Conservation (phyloP, 2,329 filamentous ascomycete species). For the Aspergillus proliferans region DNA sequence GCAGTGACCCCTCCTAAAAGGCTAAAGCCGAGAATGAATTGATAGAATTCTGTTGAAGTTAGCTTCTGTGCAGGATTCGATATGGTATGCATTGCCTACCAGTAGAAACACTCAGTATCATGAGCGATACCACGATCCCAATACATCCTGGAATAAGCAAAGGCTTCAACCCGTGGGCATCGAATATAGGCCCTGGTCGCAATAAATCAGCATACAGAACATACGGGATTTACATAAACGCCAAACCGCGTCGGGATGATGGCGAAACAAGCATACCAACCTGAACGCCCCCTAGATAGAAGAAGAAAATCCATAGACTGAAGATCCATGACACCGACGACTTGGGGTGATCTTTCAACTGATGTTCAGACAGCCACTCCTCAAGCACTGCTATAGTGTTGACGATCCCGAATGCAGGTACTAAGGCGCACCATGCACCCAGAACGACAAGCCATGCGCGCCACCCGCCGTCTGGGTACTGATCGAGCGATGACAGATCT, state of each 20-base stretch:
- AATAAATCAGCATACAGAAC: not conserved
- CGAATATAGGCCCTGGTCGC: conserved; percentile 25
- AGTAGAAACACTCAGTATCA: conserved; percentile 7
- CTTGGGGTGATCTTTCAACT: conserved; percentile 23
- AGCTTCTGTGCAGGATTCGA: not conserved
- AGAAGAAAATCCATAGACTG: conserved; percentile 26
- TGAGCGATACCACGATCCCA: conserved; percentile 9
- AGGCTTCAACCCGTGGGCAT: conserved; percentile 22
- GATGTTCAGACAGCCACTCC: conserved; percentile 24
- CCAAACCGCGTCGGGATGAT: not conserved
- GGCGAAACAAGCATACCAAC: conserved; percentile 14
- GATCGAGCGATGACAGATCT: not conserved
- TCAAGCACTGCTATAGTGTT: conserved; percentile 29
- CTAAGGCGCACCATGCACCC: conserved; percentile 30
- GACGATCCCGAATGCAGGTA: conserved; percentile 30
- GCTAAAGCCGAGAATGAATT: conserved; percentile 18
- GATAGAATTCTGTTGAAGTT: conserved; percentile 8
- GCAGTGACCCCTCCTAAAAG: conserved; percentile 15
- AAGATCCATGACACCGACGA: conserved; percentile 32
- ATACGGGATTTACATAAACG: not conserved
- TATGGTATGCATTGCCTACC: not conserved
- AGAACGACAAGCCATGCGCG: conserved; percentile 35
- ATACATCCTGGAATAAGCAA: conserved; percentile 25
- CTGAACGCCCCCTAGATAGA: conserved; percentile 27
- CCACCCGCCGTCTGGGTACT: conserved; percentile 30